Evolutionary conservation across 345 rosid genomes (phyloP), one percentile per base, ranked within the genome.

Genomic region (Cardamine chenopodiifolia): DNA sequence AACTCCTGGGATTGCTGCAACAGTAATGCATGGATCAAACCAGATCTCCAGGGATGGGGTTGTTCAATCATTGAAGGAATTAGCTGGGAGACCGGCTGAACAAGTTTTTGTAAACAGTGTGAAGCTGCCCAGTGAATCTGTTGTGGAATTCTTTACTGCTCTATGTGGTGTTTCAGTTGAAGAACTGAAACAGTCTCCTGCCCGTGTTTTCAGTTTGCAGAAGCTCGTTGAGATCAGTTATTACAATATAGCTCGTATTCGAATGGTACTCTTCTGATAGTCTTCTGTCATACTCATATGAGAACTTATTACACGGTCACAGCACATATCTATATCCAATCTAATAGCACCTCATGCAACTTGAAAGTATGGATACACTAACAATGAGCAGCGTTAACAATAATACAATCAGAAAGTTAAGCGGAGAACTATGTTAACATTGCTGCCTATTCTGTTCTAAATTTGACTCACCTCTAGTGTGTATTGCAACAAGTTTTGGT

Each of bases 151-250:
- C 82, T 90, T 95, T 78, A 92, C 86, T 85, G 99, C 99, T 68
- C 87, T 95, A 4, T 90, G 99, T 77, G 94, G 93, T 62, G 98
- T 95, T 34, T 95, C 99, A 25, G 98, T 96, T 54, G 99, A 95
- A 83, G 99, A 95, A 72, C 80, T 95, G 62, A 95, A 84, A 83
- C 99, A 95, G 86, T 86, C 84, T 69, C 99, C 99, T 80, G 96
- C 99, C 66, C 97, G 99, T 57, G 98, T 95, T 75, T 95, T 90
- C 87, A 92, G 99, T 83, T 80, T 95, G 86, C 99, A 95, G 81
- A 95, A 95, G 80, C 97, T 95, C 73, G 97, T 95, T 56, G 99
- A 95, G 89, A 95, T 92, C 81, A 95, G 99, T 83, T 95, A 95
- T 80, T 95, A 95, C 88, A 95, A 95, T 72, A 92, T 89, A 87